Conservation (phyloP, 163 green algal genomes). For the Chlamydomonas reinhardtii region DNA sequence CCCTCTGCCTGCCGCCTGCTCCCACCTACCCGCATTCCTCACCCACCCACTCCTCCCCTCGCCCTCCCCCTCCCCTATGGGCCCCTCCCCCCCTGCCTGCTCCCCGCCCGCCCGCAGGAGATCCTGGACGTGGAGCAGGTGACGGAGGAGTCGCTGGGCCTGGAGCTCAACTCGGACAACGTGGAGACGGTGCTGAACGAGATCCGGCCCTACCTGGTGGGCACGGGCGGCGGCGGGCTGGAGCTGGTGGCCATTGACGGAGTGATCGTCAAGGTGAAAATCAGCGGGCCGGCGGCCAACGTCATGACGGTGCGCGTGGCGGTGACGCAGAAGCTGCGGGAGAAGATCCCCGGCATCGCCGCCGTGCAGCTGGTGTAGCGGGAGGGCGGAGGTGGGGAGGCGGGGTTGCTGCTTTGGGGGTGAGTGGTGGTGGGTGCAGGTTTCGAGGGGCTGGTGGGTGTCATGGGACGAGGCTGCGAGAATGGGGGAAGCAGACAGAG, state of each 20-base stretch:
- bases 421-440: too few relatives aligned
- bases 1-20: too few relatives aligned
- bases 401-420: too few relatives aligned
- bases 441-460: too few relatives aligned
- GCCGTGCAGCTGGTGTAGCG: slow-evolving; percentile 95
- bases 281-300: slow-evolving; percentile 92
- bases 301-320: slow-evolving; percentile 99
- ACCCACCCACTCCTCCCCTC: too few relatives aligned
- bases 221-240: slow-evolving; percentile 95
- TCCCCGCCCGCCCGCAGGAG: neutral
- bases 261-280: slow-evolving; percentile 94
- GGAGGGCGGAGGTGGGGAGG: neutral
- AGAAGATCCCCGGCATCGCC: slow-evolving; percentile 97
- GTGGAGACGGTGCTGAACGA: slow-evolving; percentile 93
- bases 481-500: too few relatives aligned
- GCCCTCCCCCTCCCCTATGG: too few relatives aligned
- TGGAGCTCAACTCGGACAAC: slow-evolving; percentile 94
- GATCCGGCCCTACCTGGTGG: slow-evolving; percentile 97
- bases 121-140: slow-evolving; percentile 98
- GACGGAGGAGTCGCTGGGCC: slow-evolving; percentile 87
- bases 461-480: too few relatives aligned
- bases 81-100: too few relatives aligned
- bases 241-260: slow-evolving; percentile 91
- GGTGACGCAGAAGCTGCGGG: slow-evolving; percentile 99
- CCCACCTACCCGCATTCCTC: too few relatives aligned